Evolutionary conservation across 2,329 filamentous ascomycete species (phyloP), one percentile per base, ranked within the genome.

Genomic region (Ophiostoma fasciatum): DNA sequence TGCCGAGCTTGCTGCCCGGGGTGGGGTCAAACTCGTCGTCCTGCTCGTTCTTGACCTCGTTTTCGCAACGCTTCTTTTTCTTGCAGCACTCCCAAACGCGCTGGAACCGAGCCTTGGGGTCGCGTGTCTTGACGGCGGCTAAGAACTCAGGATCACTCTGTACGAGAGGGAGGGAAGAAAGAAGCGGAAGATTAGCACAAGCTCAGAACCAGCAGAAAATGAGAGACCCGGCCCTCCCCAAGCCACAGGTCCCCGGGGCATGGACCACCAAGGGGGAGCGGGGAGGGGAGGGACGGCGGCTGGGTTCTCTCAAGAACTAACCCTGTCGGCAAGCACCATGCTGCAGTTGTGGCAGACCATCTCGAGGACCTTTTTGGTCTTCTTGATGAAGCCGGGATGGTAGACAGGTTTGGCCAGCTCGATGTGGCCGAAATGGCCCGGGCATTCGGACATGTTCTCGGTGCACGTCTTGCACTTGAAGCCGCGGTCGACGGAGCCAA

Each of bases 321-420:
- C 88, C 78, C 84, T 82, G 73, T 96, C 87, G 63, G 85, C 80
- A 68, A 94, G 74, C 55, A 96, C 83, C 68, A 90, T 93, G 63
- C 87, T 88, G 70, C 92, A 98, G 61, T 92, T 94, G 65, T 94
- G 87, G 71, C 92, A 98, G 59, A 98, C 87, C 49, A 87, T 90
- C 71, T 98, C 92, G 59, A 98, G 68, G 51, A 99, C 75, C 69
- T 96, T 98, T 71, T 99, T 98, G 62, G 94, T 87, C 67, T 96
- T 96, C 59, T 83, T 92, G 64, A 99, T 81, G 62, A 94, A 99
- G 52, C 90, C 90, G 66, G 68, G 63, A 50, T 99, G 90, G 59
- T 82, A 99, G 49, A 98, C 90, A 38, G 92, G 90, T 55, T 84
- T 87, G 28, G 90, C 87, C 48, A 99, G 71, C 62, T 98, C 92